A percentile compares a stretch with the other conserved stretches of the same genome.
Evolutionary conservation across 176 grass and related monocot species (phyloP).

Genomic region (Oryza brachyantha): DNA sequence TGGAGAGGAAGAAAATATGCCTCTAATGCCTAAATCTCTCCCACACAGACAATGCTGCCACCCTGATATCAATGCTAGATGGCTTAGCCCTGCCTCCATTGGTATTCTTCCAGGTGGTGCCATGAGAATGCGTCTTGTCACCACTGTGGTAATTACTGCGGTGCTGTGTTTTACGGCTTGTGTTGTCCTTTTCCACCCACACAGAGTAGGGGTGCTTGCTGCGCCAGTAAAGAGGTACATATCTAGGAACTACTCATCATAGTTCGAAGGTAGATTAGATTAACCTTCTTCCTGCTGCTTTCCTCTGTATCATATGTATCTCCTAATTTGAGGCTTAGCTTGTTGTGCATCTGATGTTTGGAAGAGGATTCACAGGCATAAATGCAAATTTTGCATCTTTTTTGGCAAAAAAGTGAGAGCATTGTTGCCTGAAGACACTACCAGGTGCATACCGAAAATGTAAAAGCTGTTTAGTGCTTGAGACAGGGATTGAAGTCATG

Average conservation of each 20-base stretch:
- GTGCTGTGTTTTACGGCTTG: slow-evolving; percentile 79
- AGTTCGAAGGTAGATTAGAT: slow-evolving; percentile 41
- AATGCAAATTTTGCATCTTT: not conserved
- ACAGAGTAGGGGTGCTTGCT: slow-evolving; percentile 46
- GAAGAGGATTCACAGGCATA: not conserved
- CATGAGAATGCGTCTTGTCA: slow-evolving; percentile 42
- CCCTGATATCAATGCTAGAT: slow-evolving; percentile 29
- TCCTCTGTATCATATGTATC: slow-evolving; percentile 31
- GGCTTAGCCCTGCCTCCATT: slow-evolving; percentile 23
- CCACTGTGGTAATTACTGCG: slow-evolving; percentile 44
- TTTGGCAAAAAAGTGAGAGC: slow-evolving; percentile 14
- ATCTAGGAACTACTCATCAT: slow-evolving; percentile 41
- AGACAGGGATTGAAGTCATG: not conserved
- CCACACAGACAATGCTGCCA: slow-evolving; percentile 42
- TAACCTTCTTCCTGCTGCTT: not conserved
- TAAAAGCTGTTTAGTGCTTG: not conserved
- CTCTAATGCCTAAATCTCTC: slow-evolving; percentile 50
- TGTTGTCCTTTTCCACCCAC: slow-evolving; percentile 70
- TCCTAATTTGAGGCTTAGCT: slow-evolving; percentile 22
- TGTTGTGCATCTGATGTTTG: slow-evolving; percentile 1
- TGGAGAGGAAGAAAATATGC: slow-evolving; percentile 34
- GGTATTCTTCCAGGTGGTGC: slow-evolving; percentile 37
- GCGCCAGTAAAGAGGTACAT: slow-evolving; percentile 66
- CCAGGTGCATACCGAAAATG: not conserved
- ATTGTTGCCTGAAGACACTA: not conserved